Evolutionary conservation across 495 filamentous ascomycete genomes (phyloP).

Genomic region (Viridothelium virens): DNA sequence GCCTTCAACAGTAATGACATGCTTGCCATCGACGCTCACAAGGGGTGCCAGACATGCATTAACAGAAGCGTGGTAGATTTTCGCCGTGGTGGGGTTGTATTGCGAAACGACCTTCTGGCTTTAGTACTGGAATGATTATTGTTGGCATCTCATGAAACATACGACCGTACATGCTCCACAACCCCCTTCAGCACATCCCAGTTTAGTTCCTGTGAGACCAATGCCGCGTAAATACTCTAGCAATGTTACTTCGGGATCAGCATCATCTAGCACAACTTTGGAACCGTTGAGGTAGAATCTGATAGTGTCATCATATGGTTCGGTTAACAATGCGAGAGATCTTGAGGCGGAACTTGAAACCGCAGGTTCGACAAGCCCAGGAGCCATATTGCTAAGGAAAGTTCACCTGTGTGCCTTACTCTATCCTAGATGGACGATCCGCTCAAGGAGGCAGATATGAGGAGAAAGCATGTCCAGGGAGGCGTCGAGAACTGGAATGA

Average conservation of each 20-base stretch:
- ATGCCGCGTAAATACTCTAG: conserved; percentile 87
- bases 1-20: conserved; percentile 97
- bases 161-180: conserved; percentile 95
- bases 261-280: conserved; percentile 67
- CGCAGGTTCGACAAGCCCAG: conserved; percentile 49
- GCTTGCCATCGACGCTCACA: conserved; percentile 89
- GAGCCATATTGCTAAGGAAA: conserved; percentile 44
- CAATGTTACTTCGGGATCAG: conserved; percentile 85
- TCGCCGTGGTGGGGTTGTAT: conserved; percentile 80
- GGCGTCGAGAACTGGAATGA: no score
- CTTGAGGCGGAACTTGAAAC: conserved; percentile 39
- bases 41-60: conserved; percentile 93
- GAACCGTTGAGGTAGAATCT: conserved; percentile 94
- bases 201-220: conserved; percentile 61
- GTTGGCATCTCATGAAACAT: not conserved
- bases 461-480: no score
- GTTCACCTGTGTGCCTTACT: no score
- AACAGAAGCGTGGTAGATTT: conserved; percentile 84
- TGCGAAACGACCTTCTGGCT: conserved; percentile 65
- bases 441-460: no score
- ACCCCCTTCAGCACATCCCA: conserved; percentile 86
- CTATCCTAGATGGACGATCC: no score
- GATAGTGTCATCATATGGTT: conserved; percentile 51
- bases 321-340: conserved; percentile 50
- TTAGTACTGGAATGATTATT: conserved; percentile 14